Conservation (phyloP, 768 basidiomycete genomes). For the Imleria badia region DNA sequence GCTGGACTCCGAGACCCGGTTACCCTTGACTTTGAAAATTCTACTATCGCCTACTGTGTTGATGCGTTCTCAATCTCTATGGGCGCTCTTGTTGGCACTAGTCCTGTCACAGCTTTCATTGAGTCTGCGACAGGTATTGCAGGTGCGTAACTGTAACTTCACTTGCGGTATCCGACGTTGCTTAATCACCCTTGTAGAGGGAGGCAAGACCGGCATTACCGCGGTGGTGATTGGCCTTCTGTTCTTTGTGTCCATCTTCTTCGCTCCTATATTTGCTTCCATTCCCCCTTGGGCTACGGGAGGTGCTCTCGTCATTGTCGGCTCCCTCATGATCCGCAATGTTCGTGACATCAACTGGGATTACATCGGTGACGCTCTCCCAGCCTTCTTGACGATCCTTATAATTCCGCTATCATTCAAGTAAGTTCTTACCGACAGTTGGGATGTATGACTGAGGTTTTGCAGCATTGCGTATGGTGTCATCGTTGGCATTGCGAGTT, state of each 20-base stretch:
- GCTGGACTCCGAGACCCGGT: slow-evolving; percentile 84
- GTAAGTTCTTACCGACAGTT: slow-evolving; percentile 37
- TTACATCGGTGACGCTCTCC: slow-evolving; percentile 84
- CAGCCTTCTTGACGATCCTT: slow-evolving; percentile 80
- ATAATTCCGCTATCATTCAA: slow-evolving; percentile 80
- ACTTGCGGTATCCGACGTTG: background rate
- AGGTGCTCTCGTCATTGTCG: slow-evolving; percentile 80
- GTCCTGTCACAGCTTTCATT: slow-evolving; percentile 80
- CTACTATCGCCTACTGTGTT: slow-evolving; percentile 78
- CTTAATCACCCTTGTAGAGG: slow-evolving; percentile 49
- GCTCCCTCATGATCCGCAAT: slow-evolving; percentile 87
- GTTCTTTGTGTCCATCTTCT: slow-evolving; percentile 86
- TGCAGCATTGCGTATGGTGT: slow-evolving; percentile 85
- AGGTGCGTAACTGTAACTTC: slow-evolving; percentile 41
- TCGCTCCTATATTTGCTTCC: slow-evolving; percentile 84
- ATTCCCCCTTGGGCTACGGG: slow-evolving; percentile 89
- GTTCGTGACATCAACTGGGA: slow-evolving; percentile 88
- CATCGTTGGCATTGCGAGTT: slow-evolving; percentile 73
- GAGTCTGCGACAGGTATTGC: slow-evolving; percentile 82
- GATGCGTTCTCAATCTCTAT: slow-evolving; percentile 82
- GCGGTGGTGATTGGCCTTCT: slow-evolving; percentile 69
- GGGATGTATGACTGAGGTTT: background rate
- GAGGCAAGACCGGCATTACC: slow-evolving; percentile 84
- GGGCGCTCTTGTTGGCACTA: slow-evolving; percentile 77
- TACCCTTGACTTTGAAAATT: slow-evolving; percentile 84